Base-by-base conservation (phyloP, 805 yeast genomes). In the Aciculoconidium aculeatum region DNA sequence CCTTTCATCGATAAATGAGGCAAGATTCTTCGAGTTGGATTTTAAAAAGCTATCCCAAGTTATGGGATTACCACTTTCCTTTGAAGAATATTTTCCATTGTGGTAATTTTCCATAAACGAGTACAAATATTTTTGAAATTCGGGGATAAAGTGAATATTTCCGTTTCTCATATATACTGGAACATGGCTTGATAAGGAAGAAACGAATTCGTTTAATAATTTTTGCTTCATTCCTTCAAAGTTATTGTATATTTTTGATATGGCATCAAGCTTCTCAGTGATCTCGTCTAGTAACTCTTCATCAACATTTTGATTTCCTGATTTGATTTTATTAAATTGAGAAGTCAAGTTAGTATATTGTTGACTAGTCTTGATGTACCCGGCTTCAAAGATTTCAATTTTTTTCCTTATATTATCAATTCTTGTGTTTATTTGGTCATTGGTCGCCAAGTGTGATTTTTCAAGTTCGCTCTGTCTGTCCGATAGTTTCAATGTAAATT, bases 131-230 rank as follows among this genome's bases (percentile, higher is more conserved):
- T 53, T 51, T 21, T 55, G 61, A 35, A 64, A 63, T 32, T 61
- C 66, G 0, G 69, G 67, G 4, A 52, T 32, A 26, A 54, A 56
- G 30, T 58, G 65, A n/a, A 64, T 45, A 27, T 57, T 55, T 8
- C 44, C 42, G 29, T 62, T 42, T 28, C 53, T 52, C 13, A 51
- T 36, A 35, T 47, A 57, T 1, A 56, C 51, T 0, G 67, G 67
- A 8, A 60, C 39, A 15, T 49, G 46, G 3, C 44, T 37, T 3
- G 67, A 65, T 12, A 62, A 40, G 3, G 37, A 25, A 4, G 39
- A 36, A 2, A 52, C 15, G 5, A 55, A 34, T 2, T 48, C 41
- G 6, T 36, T 5, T 28, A 15, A 50, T 23, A n/a, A 53, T 34
- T 2, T 45, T 40, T 5, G 27, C 20, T 20, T 51, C 44, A 7